A percentile compares a stretch with the other conserved stretches of the same genome.
These are phyloP conservation scores for Neonectria coccinea DNA, from an alignment of 2,329 filamentous ascomycete genomes.

Conservation along the genomic window DNA sequence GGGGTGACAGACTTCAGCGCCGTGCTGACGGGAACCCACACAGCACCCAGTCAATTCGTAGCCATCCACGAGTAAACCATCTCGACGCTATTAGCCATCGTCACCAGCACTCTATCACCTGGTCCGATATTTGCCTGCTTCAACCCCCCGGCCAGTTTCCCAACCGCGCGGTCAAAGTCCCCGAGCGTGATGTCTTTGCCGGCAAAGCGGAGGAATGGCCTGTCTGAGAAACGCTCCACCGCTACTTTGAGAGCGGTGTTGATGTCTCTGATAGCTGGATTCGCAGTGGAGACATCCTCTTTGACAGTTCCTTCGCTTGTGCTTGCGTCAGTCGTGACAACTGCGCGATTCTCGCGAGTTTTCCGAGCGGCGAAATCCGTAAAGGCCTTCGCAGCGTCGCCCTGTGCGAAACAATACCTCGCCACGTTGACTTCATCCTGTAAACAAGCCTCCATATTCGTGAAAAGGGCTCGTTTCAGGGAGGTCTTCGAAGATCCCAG, in stretches of 20 bases:
- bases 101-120: constrained; percentile 12
- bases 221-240: constrained; percentile 1
- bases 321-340: background rate
- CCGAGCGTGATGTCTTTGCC: constrained; percentile 10
- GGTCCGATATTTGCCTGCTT: background rate
- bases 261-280: constrained; percentile 7
- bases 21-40: constrained; percentile 20
- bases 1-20: constrained; percentile 18
- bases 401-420: constrained; percentile 19
- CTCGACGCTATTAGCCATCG: constrained; percentile 16
- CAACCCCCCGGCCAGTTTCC: constrained; percentile 3
- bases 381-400: constrained; percentile 15
- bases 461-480: constrained; percentile 8
- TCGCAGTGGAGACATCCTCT: background rate
- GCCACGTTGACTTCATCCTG: constrained; percentile 19
- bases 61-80: constrained; percentile 16
- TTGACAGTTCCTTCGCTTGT: background rate
- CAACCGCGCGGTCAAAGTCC: background rate
- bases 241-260: constrained; percentile 4
- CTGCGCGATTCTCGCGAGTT: background rate
- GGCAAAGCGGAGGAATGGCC: constrained; percentile 13
- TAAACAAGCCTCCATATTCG: constrained; percentile 16
- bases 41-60: constrained; percentile 19
- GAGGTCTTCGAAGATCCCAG: constrained; percentile 14
- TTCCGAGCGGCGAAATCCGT: constrained; percentile 10